These are phyloP conservation scores for Seminavis robusta DNA, from an alignment of 108 stramenopile genomes.

Conservation along the genomic window DNA sequence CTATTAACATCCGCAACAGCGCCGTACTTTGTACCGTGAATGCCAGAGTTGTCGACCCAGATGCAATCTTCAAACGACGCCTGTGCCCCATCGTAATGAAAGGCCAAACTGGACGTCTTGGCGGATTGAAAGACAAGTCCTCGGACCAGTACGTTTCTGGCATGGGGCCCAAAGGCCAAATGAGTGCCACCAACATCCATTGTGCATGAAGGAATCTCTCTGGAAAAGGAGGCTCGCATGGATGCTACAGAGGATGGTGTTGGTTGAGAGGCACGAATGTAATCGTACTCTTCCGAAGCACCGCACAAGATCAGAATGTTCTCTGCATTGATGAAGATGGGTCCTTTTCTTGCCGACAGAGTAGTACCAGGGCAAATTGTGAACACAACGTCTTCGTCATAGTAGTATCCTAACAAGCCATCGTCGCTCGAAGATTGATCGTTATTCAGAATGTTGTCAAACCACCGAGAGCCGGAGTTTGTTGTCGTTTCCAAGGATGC, in stretches of 20 bases:
- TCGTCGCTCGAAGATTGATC: too few relatives aligned
- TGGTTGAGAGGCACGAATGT: too few relatives aligned
- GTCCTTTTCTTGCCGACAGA: conserved; percentile 33
- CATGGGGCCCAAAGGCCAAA: conserved; percentile 77
- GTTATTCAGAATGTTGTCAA: conserved; percentile 14
- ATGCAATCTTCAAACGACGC: conserved; percentile 72
- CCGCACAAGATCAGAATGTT: conserved; percentile 73
- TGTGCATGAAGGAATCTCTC: too few relatives aligned
- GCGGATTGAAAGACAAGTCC: conserved; percentile 70
- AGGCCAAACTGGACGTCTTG: conserved; percentile 50
- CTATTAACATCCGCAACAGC: conserved; percentile 77
- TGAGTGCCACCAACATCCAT: conserved; percentile 67
- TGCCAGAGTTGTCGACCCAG: conserved; percentile 55
- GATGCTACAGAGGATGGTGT: too few relatives aligned
- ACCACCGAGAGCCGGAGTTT: neutral
- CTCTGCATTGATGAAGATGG: conserved; percentile 80
- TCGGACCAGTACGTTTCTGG: conserved; percentile 57
- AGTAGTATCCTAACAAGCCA: conserved; percentile 42
- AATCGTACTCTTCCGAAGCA: too few relatives aligned
- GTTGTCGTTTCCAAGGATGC: conserved; percentile 20
- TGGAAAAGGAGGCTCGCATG: too few relatives aligned
- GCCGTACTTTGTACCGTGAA: conserved; percentile 30
- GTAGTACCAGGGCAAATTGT: conserved; percentile 70
- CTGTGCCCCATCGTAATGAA: conserved; percentile 75
- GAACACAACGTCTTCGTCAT: conserved; percentile 58